A percentile compares a stretch with the other conserved stretches of the same genome.
Evolutionary conservation across 179 eudicot species (phyloP).

Genomic region (Corrigiola litoralis): DNA sequence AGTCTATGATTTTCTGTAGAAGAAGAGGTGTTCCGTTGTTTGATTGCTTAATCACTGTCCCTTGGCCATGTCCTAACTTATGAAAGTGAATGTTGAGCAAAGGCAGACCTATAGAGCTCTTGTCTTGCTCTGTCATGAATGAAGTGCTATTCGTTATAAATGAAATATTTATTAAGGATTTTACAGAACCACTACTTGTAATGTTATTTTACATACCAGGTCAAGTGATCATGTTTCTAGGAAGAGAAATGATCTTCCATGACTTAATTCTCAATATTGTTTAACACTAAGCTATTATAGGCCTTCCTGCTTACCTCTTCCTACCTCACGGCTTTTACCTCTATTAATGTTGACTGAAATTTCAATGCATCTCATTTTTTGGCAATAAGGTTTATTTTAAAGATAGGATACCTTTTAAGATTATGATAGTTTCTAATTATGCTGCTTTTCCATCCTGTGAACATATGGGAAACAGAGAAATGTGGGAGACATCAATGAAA

Average conservation of each 20-base stretch:
- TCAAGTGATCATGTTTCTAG: not conserved
- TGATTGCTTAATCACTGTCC: not conserved
- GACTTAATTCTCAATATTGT: too few relatives aligned
- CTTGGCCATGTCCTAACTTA: not conserved
- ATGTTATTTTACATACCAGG: not conserved
- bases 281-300: too few relatives aligned
- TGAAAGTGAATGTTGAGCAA: not conserved
- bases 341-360: too few relatives aligned
- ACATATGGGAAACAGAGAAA: constrained; percentile 53
- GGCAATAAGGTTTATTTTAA: too few relatives aligned
- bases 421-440: not conserved
- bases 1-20: not conserved
- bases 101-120: not conserved
- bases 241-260: not conserved
- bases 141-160: not conserved
- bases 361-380: too few relatives aligned
- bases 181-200: not conserved
- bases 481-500: constrained; percentile 99
- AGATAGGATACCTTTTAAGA: not conserved
- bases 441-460: constrained; percentile 12
- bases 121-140: not conserved
- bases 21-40: not conserved
- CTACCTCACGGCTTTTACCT: too few relatives aligned
- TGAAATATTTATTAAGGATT: not conserved
- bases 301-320: too few relatives aligned